A percentile compares a stretch with the other conserved stretches of the same genome.
These are phyloP conservation scores for Thermomyces lanuginosus DNA, from an alignment of 2,329 filamentous ascomycete species.

Conservation along the genomic window DNA sequence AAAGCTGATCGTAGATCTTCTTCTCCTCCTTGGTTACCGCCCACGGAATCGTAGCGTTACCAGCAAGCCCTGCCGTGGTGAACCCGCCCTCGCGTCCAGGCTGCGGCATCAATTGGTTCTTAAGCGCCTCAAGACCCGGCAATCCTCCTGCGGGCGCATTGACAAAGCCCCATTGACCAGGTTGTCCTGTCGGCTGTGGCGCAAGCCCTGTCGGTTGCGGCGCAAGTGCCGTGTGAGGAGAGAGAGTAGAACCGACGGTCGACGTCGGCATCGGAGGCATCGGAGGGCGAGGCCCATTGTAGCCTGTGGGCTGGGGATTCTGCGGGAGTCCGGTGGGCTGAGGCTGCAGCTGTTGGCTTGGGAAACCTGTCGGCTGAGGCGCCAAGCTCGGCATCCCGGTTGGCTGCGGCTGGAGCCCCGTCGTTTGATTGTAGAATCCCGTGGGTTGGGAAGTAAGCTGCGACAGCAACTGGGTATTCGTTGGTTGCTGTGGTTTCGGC, in stretches of 20 bases:
- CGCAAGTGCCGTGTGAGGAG: constrained; percentile 50
- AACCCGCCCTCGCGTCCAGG: constrained; percentile 74
- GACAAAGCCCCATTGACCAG: constrained; percentile 96
- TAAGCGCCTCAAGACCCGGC: constrained; percentile 83
- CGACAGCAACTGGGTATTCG: constrained; percentile 46
- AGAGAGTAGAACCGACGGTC: constrained; percentile 45
- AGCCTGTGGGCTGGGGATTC: constrained; percentile 62
- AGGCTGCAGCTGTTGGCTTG: constrained; percentile 38
- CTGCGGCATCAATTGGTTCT: constrained; percentile 94
- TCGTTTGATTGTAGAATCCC: constrained; percentile 44
- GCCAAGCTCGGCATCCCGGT: constrained; percentile 25
- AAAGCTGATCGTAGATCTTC: constrained; percentile 85
- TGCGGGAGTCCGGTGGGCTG: constrained; percentile 57
- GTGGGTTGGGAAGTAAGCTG: constrained; percentile 40
- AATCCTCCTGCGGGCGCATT: constrained; percentile 80
- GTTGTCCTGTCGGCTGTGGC: constrained; percentile 81
- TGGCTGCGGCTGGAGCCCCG: constrained; percentile 45
- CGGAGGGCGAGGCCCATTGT: constrained; percentile 61
- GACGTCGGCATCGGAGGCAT: constrained; percentile 75
- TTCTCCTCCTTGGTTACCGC: constrained; percentile 98
- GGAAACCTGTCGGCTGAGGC: constrained; percentile 28
- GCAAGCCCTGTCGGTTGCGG: too few relatives aligned
- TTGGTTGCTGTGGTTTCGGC: constrained; percentile 53
- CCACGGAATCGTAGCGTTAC: constrained; percentile 94
- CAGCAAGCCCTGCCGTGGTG: constrained; percentile 71